These are phyloP conservation scores for Phoma sp. DNA, from an alignment of 2,329 filamentous ascomycete species.

Conservation along the genomic window DNA sequence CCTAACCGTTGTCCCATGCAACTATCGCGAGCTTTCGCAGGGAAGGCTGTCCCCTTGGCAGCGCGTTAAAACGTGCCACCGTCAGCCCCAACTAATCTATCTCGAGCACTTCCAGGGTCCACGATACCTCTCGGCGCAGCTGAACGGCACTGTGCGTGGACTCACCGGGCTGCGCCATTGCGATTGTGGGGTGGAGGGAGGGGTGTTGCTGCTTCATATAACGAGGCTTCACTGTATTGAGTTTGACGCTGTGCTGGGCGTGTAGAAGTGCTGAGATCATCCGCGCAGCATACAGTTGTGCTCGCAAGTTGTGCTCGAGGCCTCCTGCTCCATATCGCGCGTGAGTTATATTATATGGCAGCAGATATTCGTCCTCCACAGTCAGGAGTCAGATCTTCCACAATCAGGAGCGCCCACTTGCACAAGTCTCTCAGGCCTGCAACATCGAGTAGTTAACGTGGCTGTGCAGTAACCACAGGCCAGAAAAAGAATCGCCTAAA, in stretches of 20 bases:
- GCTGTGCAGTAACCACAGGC: too few relatives aligned
- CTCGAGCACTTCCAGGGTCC: conserved; percentile 19
- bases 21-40: conserved; percentile 16
- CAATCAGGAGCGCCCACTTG: neutral
- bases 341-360: conserved; percentile 3
- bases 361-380: neutral
- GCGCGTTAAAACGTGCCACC: conserved; percentile 16
- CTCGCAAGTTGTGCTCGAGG: conserved; percentile 6
- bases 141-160: conserved; percentile 8
- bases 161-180: conserved; percentile 12
- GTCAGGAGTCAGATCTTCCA: neutral
- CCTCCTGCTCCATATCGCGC: neutral
- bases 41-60: conserved; percentile 10
- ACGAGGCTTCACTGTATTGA: conserved; percentile 14
- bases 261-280: conserved; percentile 5
- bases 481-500: too few relatives aligned
- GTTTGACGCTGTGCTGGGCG: conserved; percentile 14
- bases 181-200: conserved; percentile 12
- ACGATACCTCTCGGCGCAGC: conserved; percentile 9
- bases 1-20: conserved; percentile 17
- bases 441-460: neutral
- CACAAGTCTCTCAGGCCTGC: neutral
- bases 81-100: conserved; percentile 18
- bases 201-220: conserved; percentile 12
- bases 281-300: conserved; percentile 7